A percentile compares a stretch with the other conserved stretches of the same genome.
Evolutionary conservation across 176 grass and related monocot species (phyloP).

Genomic region (Oryza nivara): DNA sequence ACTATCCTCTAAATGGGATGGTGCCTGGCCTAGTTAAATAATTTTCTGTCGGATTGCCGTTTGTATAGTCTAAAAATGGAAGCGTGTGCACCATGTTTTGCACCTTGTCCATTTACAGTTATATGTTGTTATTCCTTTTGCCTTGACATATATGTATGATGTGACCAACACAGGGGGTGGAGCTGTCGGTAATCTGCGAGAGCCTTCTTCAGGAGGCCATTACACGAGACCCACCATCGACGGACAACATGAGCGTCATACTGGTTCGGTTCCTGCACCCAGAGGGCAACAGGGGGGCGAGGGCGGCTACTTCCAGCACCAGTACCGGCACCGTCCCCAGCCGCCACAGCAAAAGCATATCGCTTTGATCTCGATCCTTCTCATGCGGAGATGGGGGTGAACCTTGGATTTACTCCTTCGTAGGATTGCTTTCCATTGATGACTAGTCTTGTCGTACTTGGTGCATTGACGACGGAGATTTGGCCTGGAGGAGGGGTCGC

Average conservation of each 20-base stretch:
- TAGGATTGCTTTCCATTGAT: constrained; percentile 17
- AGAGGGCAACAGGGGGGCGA: background rate
- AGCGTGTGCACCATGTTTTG: background rate
- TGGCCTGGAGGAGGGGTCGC: constrained; percentile 10
- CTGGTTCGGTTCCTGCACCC: constrained; percentile 45
- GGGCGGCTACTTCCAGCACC: no score
- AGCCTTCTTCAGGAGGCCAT: constrained; percentile 30
- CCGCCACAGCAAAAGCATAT: background rate
- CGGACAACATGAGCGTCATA: constrained; percentile 52
- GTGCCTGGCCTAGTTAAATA: background rate
- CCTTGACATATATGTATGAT: constrained; percentile 36
- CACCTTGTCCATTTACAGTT: background rate
- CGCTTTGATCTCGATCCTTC: background rate
- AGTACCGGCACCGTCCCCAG: no score
- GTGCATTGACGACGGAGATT: constrained; percentile 1
- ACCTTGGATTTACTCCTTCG: constrained; percentile 28
- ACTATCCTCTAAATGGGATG: constrained; percentile 1
- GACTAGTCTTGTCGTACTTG: constrained; percentile 20
- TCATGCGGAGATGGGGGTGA: constrained; percentile 17
- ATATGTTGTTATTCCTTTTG: background rate
- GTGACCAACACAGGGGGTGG: constrained; percentile 24
- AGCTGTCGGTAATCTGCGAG: constrained; percentile 19
- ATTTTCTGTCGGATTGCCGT: background rate
- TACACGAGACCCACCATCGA: background rate
- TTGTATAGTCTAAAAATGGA: background rate